These are phyloP conservation scores for Solanum megistacrolobum DNA, from an alignment of 257 asterid genomes.

Conservation along the genomic window DNA sequence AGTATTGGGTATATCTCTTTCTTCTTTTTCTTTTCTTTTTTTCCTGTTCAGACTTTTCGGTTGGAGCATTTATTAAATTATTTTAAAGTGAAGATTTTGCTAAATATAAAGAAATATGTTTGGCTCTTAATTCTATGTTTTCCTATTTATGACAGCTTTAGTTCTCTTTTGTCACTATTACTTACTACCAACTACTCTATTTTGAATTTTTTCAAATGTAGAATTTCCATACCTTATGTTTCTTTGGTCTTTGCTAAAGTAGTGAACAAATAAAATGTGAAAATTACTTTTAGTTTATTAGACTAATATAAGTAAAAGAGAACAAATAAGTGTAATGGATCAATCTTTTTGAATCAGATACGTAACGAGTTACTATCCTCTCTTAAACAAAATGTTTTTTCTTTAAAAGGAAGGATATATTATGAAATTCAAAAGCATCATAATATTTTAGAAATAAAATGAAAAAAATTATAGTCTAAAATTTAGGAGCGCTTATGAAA, in stretches of 20 bases:
- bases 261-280: neutral
- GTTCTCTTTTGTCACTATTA: neutral
- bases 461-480: neutral
- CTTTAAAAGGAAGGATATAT: neutral
- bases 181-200: neutral
- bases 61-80: neutral
- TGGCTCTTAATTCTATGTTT: neutral
- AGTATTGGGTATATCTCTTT: neutral
- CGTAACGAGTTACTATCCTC: neutral
- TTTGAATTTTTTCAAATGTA: neutral
- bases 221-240: neutral
- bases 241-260: neutral
- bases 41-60: neutral
- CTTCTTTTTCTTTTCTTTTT: neutral
- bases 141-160: neutral
- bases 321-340: neutral
- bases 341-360: neutral
- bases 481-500: neutral
- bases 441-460: neutral
- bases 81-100: neutral
- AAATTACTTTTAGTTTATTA: neutral
- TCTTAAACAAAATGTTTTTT: neutral
- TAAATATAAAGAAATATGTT: neutral
- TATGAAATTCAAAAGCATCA: neutral
- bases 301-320: neutral